phyloP scores from a whole-genome alignment of 352 stramenopile genomes.

The Pythium guiyangense region DNA sequence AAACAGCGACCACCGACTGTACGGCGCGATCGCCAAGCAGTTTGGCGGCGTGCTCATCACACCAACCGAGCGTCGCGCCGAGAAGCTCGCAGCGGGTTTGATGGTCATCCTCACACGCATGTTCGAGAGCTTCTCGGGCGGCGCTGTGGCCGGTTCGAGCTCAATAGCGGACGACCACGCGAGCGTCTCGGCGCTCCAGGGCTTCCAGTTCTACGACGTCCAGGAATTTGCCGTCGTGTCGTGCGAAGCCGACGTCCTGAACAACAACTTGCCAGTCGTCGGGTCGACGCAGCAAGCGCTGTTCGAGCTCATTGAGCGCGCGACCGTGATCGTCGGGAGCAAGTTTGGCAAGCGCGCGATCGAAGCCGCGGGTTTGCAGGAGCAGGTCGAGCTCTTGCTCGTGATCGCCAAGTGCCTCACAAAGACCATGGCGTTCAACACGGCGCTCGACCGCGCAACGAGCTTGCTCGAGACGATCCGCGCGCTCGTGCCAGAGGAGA shows the following conservation, averaged over 20 bases:
- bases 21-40: slow-evolving; percentile 51
- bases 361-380: slow-evolving; percentile 30
- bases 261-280: slow-evolving; percentile 23
- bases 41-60: slow-evolving; percentile 62
- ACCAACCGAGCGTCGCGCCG: slow-evolving; percentile 24
- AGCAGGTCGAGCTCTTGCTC: no score
- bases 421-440: no score
- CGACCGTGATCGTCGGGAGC: slow-evolving; percentile 50
- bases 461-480: slow-evolving; percentile 40
- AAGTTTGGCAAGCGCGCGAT: slow-evolving; percentile 58
- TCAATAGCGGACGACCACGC: no score
- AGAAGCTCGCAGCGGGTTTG: slow-evolving; percentile 37
- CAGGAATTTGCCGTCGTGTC: slow-evolving; percentile 20
- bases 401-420: no score
- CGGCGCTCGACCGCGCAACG: slow-evolving; percentile 37
- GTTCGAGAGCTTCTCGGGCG: slow-evolving; percentile 23
- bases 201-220: slow-evolving; percentile 59
- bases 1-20: slow-evolving; percentile 43
- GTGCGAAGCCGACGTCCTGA: slow-evolving; percentile 26
- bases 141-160: not conserved
- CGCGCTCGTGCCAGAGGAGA: slow-evolving; percentile 34
- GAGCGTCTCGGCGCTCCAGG: slow-evolving; percentile 16
- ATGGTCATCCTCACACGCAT: slow-evolving; percentile 54
- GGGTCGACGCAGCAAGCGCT: slow-evolving; percentile 46
- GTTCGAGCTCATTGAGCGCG: slow-evolving; percentile 55